A percentile compares a stretch with the other conserved stretches of the same genome.
These are phyloP conservation scores for Fabrea salina DNA, from an alignment of 169 alveolate species.

Conservation along the genomic window DNA sequence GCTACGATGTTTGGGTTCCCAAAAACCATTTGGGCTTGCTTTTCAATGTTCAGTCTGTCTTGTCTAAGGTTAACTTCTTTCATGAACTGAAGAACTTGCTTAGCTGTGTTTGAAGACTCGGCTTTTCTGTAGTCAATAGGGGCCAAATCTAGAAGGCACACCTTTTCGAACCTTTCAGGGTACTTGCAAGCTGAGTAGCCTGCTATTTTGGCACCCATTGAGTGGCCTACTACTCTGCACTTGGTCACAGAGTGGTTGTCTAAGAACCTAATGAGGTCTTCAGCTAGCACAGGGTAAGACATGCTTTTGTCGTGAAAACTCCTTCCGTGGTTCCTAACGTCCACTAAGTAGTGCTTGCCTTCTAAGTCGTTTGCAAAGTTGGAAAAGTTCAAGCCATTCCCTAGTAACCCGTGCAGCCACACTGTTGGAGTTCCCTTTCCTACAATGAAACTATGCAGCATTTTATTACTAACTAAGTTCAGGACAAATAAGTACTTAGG, in stretches of 20 bases:
- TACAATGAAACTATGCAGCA: background rate
- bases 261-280: constrained; percentile 27
- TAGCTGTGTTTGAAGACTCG: no score
- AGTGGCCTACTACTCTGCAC: constrained; percentile 39
- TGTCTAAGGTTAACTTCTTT: background rate
- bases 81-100: constrained; percentile 12
- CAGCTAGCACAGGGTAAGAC: constrained; percentile 31
- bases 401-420: constrained; percentile 30
- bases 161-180: constrained; percentile 37
- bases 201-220: constrained; percentile 56
- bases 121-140: constrained; percentile 6
- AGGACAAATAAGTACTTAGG: no score
- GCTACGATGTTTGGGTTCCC: background rate
- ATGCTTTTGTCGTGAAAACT: constrained; percentile 36
- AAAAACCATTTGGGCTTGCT: background rate
- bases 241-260: constrained; percentile 13
- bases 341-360: constrained; percentile 24
- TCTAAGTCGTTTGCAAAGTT: background rate
- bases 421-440: background rate
- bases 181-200: constrained; percentile 32
- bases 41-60: background rate
- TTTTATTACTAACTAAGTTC: no score
- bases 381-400: background rate
- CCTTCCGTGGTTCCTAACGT: constrained; percentile 46
- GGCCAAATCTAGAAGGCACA: constrained; percentile 32